Conservation (phyloP, 768 basidiomycete species). For the Lentinus tigrinus region DNA sequence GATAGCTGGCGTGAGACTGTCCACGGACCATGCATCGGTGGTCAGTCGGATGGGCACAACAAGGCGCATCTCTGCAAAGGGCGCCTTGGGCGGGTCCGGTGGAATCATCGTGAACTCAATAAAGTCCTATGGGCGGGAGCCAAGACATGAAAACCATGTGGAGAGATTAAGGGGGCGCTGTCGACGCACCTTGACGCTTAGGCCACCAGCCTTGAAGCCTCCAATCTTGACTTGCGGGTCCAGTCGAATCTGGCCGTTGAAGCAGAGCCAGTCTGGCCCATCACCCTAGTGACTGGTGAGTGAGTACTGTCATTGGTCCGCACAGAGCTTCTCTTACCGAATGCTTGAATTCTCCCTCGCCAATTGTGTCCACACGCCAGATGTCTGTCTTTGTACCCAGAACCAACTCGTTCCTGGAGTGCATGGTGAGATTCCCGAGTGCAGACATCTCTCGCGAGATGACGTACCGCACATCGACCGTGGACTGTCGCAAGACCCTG, state of each 20-base stretch:
- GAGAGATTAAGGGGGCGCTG: not conserved
- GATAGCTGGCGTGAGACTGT: constrained; percentile 25
- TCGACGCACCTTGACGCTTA: constrained; percentile 55
- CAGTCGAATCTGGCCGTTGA: constrained; percentile 61
- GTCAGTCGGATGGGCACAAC: constrained; percentile 63
- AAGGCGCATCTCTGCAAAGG: constrained; percentile 59
- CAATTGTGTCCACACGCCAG: constrained; percentile 64
- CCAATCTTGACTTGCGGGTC: constrained; percentile 45
- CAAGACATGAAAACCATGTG: too few species aligned
- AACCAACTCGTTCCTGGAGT: constrained; percentile 44
- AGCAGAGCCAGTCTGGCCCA: constrained; percentile 60
- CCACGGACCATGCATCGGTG: constrained; percentile 56
- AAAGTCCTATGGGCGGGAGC: constrained; percentile 49
- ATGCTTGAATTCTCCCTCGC: constrained; percentile 60
- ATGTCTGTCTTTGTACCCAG: constrained; percentile 65
- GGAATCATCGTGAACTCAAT: constrained; percentile 62
- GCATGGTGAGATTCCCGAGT: not conserved
- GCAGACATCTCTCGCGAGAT: not conserved
- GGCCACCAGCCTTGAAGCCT: constrained; percentile 67
- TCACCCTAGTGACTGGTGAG: constrained; percentile 47
- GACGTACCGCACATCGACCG: constrained; percentile 58
- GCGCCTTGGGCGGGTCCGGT: constrained; percentile 49
- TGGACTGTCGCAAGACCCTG: constrained; percentile 64
- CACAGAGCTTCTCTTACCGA: constrained; percentile 39
- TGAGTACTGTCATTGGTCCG: not conserved